Percentiles rank a stretch among this genome's conserved stretches.
Conservation (phyloP, 2,329 filamentous ascomycete genomes). For the Fusarium equiseti region DNA sequence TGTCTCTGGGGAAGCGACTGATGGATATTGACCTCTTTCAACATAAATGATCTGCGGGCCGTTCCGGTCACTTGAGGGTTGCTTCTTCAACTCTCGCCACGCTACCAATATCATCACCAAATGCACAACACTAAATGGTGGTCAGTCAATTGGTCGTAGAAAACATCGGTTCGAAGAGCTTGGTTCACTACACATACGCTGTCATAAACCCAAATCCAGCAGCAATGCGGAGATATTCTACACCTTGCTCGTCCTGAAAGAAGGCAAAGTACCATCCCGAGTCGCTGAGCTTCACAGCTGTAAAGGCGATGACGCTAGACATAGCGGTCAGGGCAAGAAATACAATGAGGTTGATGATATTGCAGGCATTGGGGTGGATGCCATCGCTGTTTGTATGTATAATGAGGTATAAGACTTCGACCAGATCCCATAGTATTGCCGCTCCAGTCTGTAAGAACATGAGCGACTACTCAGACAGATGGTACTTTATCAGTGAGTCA, state of each 20-base stretch:
- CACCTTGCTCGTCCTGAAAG: background rate
- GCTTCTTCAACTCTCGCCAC: background rate
- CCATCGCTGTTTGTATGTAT: background rate
- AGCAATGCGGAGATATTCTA: background rate
- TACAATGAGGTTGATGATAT: background rate
- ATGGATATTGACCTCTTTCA: background rate
- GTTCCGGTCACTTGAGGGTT: background rate
- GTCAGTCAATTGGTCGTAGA: background rate
- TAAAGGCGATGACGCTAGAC: background rate
- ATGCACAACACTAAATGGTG: background rate
- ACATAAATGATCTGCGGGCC: background rate
- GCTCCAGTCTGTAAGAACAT: background rate
- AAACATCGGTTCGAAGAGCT: rapidly evolving
- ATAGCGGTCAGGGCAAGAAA: background rate
- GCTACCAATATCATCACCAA: background rate
- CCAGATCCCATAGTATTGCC: background rate
- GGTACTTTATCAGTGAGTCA: background rate
- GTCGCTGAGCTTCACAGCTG: background rate
- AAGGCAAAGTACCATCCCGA: background rate
- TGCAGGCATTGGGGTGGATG: background rate
- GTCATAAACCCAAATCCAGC: background rate
- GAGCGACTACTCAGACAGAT: too few relatives aligned
- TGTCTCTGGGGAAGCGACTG: background rate
- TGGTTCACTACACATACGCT: background rate
- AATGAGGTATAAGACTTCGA: background rate